phyloP scores from a whole-genome alignment of 306 rosid species.

The Casuarina glauca region DNA sequence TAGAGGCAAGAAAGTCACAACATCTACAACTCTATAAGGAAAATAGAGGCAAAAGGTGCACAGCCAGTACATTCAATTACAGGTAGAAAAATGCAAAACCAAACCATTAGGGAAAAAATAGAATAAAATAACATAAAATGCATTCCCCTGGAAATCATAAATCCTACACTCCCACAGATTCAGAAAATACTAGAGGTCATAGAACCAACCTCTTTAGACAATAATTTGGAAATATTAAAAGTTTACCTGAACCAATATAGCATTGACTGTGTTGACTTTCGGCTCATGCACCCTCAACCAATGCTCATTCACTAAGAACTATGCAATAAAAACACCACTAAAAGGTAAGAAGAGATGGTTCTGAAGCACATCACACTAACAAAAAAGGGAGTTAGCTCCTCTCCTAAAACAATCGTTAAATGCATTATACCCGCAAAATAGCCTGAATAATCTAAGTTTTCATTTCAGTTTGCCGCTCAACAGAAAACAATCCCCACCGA shows the following conservation, averaged over 20 bases:
- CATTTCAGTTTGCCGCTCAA: slow-evolving; percentile 96
- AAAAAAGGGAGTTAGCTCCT: slow-evolving; percentile 4
- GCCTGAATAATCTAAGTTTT: slow-evolving; percentile 90
- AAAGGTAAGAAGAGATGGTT: not conserved
- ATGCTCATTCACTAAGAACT: slow-evolving; percentile 87
- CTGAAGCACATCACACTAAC: no score
- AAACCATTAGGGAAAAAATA: not conserved
- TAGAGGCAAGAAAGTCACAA: not conserved
- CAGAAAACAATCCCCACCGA: slow-evolving; percentile 96
- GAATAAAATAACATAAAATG: not conserved
- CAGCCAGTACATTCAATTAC: not conserved
- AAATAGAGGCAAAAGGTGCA: not conserved
- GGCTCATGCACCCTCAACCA: slow-evolving; percentile 82
- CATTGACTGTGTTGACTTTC: slow-evolving; percentile 96
- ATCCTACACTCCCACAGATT: not conserved
- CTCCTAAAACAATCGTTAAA: not conserved
- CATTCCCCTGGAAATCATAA: not conserved
- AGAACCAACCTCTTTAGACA: not conserved
- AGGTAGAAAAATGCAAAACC: not conserved
- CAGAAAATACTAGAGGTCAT: not conserved
- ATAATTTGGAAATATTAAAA: not conserved
- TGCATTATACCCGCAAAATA: slow-evolving; percentile 71
- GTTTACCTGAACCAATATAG: slow-evolving; percentile 93
- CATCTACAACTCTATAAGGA: not conserved
- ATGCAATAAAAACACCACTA: slow-evolving; percentile 17